Conservation (phyloP, 306 rosid genomes). For the Malus asiatica region DNA sequence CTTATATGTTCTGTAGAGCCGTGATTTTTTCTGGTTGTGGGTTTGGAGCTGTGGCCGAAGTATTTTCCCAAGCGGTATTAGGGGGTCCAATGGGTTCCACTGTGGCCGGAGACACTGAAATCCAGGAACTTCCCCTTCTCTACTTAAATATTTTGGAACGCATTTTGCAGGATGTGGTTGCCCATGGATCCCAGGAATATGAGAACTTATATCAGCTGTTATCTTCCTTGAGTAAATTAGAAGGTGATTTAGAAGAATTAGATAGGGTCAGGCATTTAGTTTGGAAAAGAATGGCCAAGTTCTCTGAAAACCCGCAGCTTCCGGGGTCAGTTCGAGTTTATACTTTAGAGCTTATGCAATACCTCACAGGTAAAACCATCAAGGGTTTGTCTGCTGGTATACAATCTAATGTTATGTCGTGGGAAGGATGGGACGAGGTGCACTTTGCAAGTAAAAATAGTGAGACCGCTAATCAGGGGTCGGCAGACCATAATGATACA, state of each 20-base stretch:
- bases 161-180: slow-evolving; percentile 52
- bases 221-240: slow-evolving; percentile 82
- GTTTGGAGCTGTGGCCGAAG: slow-evolving; percentile 70
- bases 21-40: slow-evolving; percentile 95
- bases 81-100: slow-evolving; percentile 34
- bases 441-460: slow-evolving; percentile 36
- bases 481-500: slow-evolving; percentile 47
- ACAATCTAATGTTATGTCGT: slow-evolving; percentile 54
- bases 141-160: slow-evolving; percentile 66
- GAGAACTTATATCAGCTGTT: slow-evolving; percentile 57
- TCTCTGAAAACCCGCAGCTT: slow-evolving; percentile 78
- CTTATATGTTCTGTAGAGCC: slow-evolving; percentile 60
- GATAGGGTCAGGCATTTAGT: slow-evolving; percentile 63
- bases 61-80: slow-evolving; percentile 56
- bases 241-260: slow-evolving; percentile 64
- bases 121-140: slow-evolving; percentile 61
- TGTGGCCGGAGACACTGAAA: slow-evolving; percentile 28
- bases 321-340: slow-evolving; percentile 81
- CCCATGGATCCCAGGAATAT: slow-evolving; percentile 55
- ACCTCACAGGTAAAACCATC: slow-evolving; percentile 57
- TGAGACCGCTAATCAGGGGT: slow-evolving; percentile 41
- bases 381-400: slow-evolving; percentile 73
- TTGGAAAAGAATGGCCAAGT: slow-evolving; percentile 82
- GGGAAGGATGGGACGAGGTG: slow-evolving; percentile 91
- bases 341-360: slow-evolving; percentile 86